Percentiles rank a stretch among this genome's conserved stretches.
phyloP scores from a whole-genome alignment of 163 green algal genomes.

The Scenedesmus sp. region DNA sequence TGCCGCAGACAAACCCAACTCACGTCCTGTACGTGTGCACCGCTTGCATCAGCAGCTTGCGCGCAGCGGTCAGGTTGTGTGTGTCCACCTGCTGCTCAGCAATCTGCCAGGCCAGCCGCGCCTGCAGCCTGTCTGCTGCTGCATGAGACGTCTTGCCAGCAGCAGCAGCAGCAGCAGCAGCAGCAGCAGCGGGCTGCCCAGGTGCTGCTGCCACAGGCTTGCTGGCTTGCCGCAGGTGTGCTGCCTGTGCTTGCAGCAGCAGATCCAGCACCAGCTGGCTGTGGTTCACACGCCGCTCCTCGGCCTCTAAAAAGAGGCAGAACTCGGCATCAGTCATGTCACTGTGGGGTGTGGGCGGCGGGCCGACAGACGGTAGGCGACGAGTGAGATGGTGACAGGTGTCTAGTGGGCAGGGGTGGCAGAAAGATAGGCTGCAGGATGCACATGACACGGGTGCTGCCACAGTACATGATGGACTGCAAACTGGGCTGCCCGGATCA shows the following conservation, averaged over 20 bases:
- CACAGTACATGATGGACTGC: too few species aligned
- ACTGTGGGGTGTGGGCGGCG: conserved; percentile 2
- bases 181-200: background rate
- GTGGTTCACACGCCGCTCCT: conserved; percentile 56
- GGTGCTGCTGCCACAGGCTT: background rate
- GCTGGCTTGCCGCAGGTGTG: background rate
- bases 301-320: conserved; percentile 62
- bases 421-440: too few species aligned
- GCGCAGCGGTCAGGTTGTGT: conserved; percentile 66
- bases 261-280: conserved; percentile 31
- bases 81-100: conserved; percentile 76
- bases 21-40: conserved; percentile 40
- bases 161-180: too few species aligned
- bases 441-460: too few species aligned
- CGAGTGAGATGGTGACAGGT: too few species aligned
- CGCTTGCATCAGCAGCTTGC: conserved; percentile 77
- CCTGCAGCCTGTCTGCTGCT: conserved; percentile 52
- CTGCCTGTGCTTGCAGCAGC: conserved; percentile 34
- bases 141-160: background rate
- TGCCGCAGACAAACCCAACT: background rate
- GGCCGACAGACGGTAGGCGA: too few species aligned
- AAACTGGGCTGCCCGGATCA: too few species aligned
- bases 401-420: too few species aligned
- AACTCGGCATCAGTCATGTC: conserved; percentile 75
- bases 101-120: conserved; percentile 69